These are phyloP conservation scores for Boletus calvinii DNA, from an alignment of 1,284 basidiomycete genomes.

Conservation along the genomic window DNA sequence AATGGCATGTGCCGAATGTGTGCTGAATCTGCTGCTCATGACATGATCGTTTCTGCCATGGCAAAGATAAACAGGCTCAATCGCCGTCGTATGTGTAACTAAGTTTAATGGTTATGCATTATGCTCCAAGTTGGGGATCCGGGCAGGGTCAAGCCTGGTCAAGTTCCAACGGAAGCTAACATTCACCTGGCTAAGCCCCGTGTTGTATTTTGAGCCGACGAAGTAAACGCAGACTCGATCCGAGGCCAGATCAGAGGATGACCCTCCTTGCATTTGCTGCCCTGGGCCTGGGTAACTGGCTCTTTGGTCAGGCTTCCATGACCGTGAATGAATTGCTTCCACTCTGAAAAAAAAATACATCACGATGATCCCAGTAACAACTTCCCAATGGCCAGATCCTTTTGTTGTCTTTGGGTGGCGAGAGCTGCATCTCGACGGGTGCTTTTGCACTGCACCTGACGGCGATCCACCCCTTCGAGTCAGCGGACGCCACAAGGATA, in stretches of 20 bases:
- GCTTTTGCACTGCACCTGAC: not conserved
- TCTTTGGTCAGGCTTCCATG: constrained; percentile 4
- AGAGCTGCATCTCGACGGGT: not conserved
- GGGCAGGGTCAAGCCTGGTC: constrained; percentile 3
- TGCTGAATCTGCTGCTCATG: not conserved
- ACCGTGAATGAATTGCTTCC: constrained; percentile 2
- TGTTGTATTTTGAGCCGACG: constrained; percentile 10
- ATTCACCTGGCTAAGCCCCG: constrained; percentile 11
- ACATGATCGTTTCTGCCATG: constrained; percentile 7
- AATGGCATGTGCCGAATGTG: not conserved
- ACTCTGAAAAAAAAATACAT: constrained; percentile 1
- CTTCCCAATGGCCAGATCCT: not conserved
- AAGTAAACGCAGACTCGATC: constrained; percentile 15
- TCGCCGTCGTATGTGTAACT: not conserved
- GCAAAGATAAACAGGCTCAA: not conserved
- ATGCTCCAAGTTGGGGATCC: not conserved
- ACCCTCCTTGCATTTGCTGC: not conserved
- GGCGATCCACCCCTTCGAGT: constrained; percentile 12
- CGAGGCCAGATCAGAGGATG: not conserved
- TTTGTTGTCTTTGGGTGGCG: not conserved
- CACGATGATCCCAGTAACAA: not conserved
- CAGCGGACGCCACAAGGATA: constrained; percentile 16
- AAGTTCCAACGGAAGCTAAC: constrained; percentile 4
- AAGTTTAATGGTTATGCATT: constrained; percentile 8
- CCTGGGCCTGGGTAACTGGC: not conserved